Evolutionary conservation across 1,139 yeast species (phyloP), one percentile per base, ranked within the genome.

Genomic region (Candida mesenterica): DNA sequence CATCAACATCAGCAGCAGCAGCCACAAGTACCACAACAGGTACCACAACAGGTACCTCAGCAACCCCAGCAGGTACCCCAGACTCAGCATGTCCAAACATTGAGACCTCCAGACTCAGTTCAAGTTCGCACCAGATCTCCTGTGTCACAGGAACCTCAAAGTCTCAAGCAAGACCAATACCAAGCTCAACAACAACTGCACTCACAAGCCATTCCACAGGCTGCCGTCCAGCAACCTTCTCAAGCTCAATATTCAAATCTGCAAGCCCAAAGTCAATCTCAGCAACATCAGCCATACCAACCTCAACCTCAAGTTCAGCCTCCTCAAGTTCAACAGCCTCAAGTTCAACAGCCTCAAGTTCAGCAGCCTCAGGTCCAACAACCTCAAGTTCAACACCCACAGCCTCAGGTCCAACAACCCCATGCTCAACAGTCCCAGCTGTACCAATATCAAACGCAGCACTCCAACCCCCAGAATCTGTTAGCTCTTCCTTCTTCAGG

Each of bases 201-300:
- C 14, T 38, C 25, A 8, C 38, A 31, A 16, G 38, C 25, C n/a
- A n/a, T n/a, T n/a, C n/a, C n/a, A n/a, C n/a, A n/a, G n/a, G n/a
- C 16, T 29, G 24, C 10, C 34, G 32, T 24, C 42, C 40, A 24
- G 26, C 32, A n/a, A n/a, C n/a, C n/a, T n/a, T n/a, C n/a, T n/a
- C n/a, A n/a, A n/a, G n/a, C n/a, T n/a, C n/a, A n/a, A 22, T 26
- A 31, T 15, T 32, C 4, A 15, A 18, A 16, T 24, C 28, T 15
- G 14, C 32, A 19, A 26, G 18, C 10, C 15, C 31, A 17, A 9
- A 31, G 28, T 34, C 36, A 30, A 27, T 31, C 24, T 7, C 38
- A 28, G 34, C 33, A 26, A 15, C 34, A 22, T 8, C 39, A 38
- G 17, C 28, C 33, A 27, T 28, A 34, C 4, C 28, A n/a, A 19